Evolutionary conservation across 805 yeast genomes (phyloP), one percentile per base, ranked within the genome.

Genomic region (Cyberlindnera subsufficiens): DNA sequence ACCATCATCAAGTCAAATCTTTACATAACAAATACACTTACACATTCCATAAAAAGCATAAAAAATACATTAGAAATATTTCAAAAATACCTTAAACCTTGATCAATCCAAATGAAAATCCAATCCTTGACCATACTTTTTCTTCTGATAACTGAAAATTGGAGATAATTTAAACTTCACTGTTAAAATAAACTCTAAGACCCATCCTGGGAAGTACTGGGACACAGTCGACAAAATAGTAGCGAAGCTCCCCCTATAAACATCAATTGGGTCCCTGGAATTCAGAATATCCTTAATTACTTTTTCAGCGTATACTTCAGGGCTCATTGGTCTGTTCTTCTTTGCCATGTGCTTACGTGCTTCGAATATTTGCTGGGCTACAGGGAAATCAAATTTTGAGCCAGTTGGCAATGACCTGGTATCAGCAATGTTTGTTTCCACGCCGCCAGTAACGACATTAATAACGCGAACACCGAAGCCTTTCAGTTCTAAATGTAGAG

Each of bases 391-490:
- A 55, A 69, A 83, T 36, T 77, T 54, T 0, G 90, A 82, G 20
- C 56, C 61, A n/a, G 60, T 60, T 3, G 86, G 83, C 30, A 83
- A 58, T 1, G 77, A 72, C 50, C 87, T 69, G 3, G 67, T 75
- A 52, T 85, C 91, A 0, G 80, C 85, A 52, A 86, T 82, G 43
- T 79, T 70, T 0, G 93, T 82, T 18, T 66, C 64, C 27, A 86
- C 93, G 31, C 86, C 91, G 27, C 95, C 95, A 8, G 93, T 85
- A 33, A 83, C 63, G 11, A 81, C 69, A 52, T 82, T 81, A 46
- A 82, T 67, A 0, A 86, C 91, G 39, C 77, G 69, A 5, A 86
- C 91, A 14, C 74, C 84, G 53, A 83, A 80, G 4, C 87, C 84
- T 56, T 76, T 75, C 72, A 86, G 59, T 60, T 86, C 95, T 20